Conservation (phyloP, 352 stramenopile genomes). For the Phytophthora quininea region DNA sequence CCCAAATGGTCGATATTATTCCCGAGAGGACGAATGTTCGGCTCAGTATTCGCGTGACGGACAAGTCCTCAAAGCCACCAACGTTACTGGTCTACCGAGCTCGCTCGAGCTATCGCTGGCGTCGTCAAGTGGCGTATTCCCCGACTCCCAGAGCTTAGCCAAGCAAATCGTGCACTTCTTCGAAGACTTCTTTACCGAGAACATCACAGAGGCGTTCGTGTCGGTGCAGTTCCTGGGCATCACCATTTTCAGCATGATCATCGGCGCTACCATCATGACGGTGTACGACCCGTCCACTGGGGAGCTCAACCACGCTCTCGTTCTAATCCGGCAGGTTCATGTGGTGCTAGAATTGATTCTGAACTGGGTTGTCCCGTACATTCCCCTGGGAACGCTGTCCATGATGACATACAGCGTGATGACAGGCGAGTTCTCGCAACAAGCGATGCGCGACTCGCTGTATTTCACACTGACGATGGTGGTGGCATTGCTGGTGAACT, state of each 20-base stretch:
- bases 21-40: constrained; percentile 26
- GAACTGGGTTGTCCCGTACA: constrained; percentile 67
- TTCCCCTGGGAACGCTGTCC: constrained; percentile 52
- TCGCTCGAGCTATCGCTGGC: constrained; percentile 32
- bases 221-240: constrained; percentile 50
- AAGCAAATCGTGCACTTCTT: constrained; percentile 67
- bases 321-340: constrained; percentile 64
- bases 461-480: constrained; percentile 50
- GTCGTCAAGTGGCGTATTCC: constrained; percentile 32
- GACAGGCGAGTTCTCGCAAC: constrained; percentile 41
- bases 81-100: constrained; percentile 53
- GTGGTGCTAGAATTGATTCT: constrained; percentile 71
- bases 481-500: constrained; percentile 49
- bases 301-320: constrained; percentile 55
- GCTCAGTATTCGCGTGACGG: constrained; percentile 35
- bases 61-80: constrained; percentile 41
- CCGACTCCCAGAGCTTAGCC: constrained; percentile 40
- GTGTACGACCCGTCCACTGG: constrained; percentile 49
- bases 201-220: constrained; percentile 62
- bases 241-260: constrained; percentile 63
- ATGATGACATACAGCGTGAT: constrained; percentile 64
- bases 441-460: constrained; percentile 40
- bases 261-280: constrained; percentile 52
- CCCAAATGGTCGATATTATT: constrained; percentile 57
- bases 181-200: constrained; percentile 53